These are phyloP conservation scores for Marasmius fiardii DNA, from an alignment of 1,284 basidiomycete species.

Conservation along the genomic window DNA sequence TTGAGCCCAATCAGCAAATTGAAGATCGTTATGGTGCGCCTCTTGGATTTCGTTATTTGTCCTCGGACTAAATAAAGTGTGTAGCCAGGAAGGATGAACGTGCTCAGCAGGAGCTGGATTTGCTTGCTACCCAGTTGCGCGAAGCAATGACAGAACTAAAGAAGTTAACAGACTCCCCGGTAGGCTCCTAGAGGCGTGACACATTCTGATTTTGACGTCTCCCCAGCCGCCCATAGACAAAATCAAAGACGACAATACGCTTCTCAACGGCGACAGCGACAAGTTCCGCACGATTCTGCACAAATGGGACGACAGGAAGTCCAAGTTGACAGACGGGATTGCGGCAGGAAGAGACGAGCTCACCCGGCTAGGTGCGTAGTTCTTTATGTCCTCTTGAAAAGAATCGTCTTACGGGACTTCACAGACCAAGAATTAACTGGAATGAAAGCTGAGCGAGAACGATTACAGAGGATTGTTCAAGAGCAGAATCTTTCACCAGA, in stretches of 20 bases:
- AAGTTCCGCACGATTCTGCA: constrained; percentile 69
- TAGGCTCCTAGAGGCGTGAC: constrained; percentile 22
- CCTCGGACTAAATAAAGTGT: constrained; percentile 2
- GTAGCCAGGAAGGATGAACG: constrained; percentile 65
- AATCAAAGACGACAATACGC: constrained; percentile 52
- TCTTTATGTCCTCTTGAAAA: not conserved
- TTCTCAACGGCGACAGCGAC: constrained; percentile 59
- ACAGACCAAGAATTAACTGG: constrained; percentile 57
- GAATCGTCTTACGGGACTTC: constrained; percentile 1
- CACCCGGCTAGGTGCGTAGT: constrained; percentile 40
- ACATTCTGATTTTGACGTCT: constrained; percentile 6
- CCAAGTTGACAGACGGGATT: constrained; percentile 59
- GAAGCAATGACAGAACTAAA: constrained; percentile 51
- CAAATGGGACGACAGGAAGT: constrained; percentile 60
- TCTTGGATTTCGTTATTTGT: not conserved
- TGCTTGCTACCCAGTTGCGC: constrained; percentile 42
- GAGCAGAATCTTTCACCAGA: constrained; percentile 83
- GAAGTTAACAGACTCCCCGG: constrained; percentile 57
- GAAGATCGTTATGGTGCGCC: constrained; percentile 73
- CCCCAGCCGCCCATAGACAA: constrained; percentile 64
- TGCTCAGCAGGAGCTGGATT: constrained; percentile 58
- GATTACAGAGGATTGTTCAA: constrained; percentile 64
- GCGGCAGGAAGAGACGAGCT: constrained; percentile 62
- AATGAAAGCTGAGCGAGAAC: constrained; percentile 59
- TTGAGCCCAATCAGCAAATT: constrained; percentile 63